These are phyloP conservation scores for Arachis monticola DNA, from an alignment of 331 rosid species.

Conservation along the genomic window DNA sequence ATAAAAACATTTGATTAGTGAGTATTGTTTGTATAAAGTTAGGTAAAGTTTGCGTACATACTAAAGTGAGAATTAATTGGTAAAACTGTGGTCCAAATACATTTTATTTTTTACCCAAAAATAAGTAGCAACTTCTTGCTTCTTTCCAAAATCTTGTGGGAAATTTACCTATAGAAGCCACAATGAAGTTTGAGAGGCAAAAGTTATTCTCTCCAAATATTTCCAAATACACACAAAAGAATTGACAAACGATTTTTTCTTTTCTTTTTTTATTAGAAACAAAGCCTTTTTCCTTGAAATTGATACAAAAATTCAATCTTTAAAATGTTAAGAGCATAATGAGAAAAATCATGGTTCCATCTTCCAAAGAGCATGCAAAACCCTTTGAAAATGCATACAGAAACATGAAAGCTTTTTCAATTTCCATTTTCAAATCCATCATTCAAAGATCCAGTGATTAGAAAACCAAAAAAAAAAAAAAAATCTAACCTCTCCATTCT, in stretches of 20 bases:
- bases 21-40: background rate
- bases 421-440: background rate
- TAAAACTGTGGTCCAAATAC: conserved; percentile 1
- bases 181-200: background rate
- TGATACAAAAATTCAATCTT: background rate
- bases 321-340: background rate
- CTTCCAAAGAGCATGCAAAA: background rate
- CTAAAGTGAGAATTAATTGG: conserved; percentile 2
- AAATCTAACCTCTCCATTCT: background rate
- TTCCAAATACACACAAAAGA: background rate
- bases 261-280: too few species aligned
- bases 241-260: background rate
- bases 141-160: background rate
- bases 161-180: conserved; percentile 2
- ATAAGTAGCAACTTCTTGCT: background rate
- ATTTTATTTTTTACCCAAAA: background rate
- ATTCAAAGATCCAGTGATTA: background rate
- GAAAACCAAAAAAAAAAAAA: background rate
- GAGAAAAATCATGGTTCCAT: background rate
- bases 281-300: background rate
- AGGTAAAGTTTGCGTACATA: background rate
- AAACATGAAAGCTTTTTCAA: conserved; percentile 10
- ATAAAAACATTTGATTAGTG: background rate
- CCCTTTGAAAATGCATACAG: background rate
- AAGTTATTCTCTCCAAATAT: background rate